These are phyloP conservation scores for Leptographium galeiforme DNA, from an alignment of 2,329 filamentous ascomycete species.

Conservation along the genomic window DNA sequence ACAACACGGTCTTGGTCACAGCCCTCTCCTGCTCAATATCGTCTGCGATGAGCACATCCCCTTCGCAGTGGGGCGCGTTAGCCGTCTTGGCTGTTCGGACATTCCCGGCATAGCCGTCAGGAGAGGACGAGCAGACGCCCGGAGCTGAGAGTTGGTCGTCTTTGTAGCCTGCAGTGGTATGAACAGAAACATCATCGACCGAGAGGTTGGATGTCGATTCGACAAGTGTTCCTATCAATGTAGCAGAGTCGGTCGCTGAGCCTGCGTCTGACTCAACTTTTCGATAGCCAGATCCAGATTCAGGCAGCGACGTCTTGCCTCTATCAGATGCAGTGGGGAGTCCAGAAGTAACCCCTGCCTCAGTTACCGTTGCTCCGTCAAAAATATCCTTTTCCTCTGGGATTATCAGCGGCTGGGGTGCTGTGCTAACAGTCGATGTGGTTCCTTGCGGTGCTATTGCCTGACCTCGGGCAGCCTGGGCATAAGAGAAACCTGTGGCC, in stretches of 20 bases:
- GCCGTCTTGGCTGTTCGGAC: slow-evolving; percentile 52
- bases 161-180: slow-evolving; percentile 38
- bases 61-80: slow-evolving; percentile 36
- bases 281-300: not conserved
- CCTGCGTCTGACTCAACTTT: slow-evolving; percentile 15
- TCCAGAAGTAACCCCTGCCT: not conserved
- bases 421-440: slow-evolving; percentile 11
- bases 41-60: slow-evolving; percentile 33
- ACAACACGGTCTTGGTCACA: slow-evolving; percentile 49
- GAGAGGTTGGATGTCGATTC: slow-evolving; percentile 9
- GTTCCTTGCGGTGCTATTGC: slow-evolving; percentile 28
- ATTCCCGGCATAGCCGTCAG: slow-evolving; percentile 48
- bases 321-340: not conserved
- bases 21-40: slow-evolving; percentile 44
- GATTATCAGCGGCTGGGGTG: slow-evolving; percentile 20
- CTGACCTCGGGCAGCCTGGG: slow-evolving; percentile 83
- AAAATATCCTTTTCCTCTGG: slow-evolving; percentile 21
- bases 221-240: slow-evolving; percentile 21
- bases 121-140: not conserved
- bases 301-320: not conserved
- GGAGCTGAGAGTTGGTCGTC: not conserved
- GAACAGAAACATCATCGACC: slow-evolving; percentile 25
- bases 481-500: slow-evolving; percentile 68
- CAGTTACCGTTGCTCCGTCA: slow-evolving; percentile 12
- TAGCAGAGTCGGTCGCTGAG: slow-evolving; percentile 15